Base-by-base conservation (phyloP, 345 rosid species). In the Geranium rotundifolium region DNA sequence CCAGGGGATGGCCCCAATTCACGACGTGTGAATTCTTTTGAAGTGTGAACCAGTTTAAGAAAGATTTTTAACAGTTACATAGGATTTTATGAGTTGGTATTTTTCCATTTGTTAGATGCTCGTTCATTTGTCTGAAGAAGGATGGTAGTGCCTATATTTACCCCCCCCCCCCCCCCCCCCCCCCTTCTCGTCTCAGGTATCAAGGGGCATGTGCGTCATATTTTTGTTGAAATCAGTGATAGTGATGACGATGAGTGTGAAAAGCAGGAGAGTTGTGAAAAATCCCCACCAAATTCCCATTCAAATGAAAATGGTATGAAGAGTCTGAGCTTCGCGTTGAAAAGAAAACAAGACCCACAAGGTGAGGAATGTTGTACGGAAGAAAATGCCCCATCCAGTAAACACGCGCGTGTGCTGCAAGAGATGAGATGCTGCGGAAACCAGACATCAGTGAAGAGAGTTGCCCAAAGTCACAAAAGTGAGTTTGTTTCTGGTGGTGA, bases 321-420 rank as follows among this genome's bases (percentile, higher is more conserved):
- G 14, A 46, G 16, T 12, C 12, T 10, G 52, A 46, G 52, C 52
- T 46, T 46, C 15, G 16, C 13, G 12, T 14, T 9, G 12, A 46
- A 46, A 46, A 46, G 52, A 46, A 46, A 46, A 46, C 77, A 58
- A 37, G 60, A 65, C 61, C 65, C 63, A 46, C 15, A 9, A 1
- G 16, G 14, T 46, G 52, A 46, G 52, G 12, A 46, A 10, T 9
- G 52, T 46, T 46, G 15, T 46, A 46, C 52, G 3, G 14, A 46
- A 9, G 52, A 46, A 2, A 46, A 46, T 46, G 16, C 52, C 12
- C 52, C 8, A 46, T 14, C 52, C 52, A 46, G 52, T 14, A 46
- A 46, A 46, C 52, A 46, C 8, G 12, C 12, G 6, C 12, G 52
- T 46, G 27, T 23, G 27, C 52, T 46, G 8, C 14, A 12, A 46